Evolutionary conservation across 116 monocot genomes (phyloP), one percentile per base, ranked within the genome.

Genomic region (Trichopus zeylanicus): DNA sequence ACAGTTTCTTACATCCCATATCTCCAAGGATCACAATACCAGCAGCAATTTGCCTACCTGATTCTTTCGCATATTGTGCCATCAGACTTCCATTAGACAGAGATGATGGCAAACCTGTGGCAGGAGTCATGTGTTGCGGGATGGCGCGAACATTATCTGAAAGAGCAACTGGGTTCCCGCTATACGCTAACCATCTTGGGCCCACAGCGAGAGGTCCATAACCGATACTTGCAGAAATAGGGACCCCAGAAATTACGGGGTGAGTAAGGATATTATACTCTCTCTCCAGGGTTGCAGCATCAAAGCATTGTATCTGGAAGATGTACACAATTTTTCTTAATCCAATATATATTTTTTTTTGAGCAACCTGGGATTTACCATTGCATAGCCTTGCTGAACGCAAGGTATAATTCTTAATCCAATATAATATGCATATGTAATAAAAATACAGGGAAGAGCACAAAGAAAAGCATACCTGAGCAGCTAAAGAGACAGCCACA

Each of bases 291-390:
- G 82, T 93, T 56, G 80, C 70, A 68, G 93, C 77, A 82, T 86
- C 66, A 67, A 93, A 86, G 61, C 93, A 93, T 61, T 93, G 93
- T 70, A 93, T 76, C 93, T 93, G 93, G 66, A 85, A 64, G n/a
- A n/a, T n/a, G n/a, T n/a, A n/a, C n/a, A n/a, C n/a, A n/a, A n/a
- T n/a, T n/a, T n/a, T n/a, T n/a, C n/a, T n/a, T n/a, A n/a, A n/a
- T n/a, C n/a, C n/a, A n/a, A n/a, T n/a, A n/a, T n/a, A n/a, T n/a
- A n/a, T n/a, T n/a, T n/a, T n/a, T n/a, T n/a, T n/a, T n/a, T n/a
- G n/a, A n/a, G n/a, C n/a, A n/a, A n/a, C n/a, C n/a, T n/a, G n/a
- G n/a, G n/a, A n/a, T n/a, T n/a, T n/a, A n/a, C n/a, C n/a, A n/a
- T n/a, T n/a, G n/a, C n/a, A n/a, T n/a, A n/a, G n/a, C n/a, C n/a